Conservation (phyloP, 1,284 basidiomycete species). For the Tilletia caries region DNA sequence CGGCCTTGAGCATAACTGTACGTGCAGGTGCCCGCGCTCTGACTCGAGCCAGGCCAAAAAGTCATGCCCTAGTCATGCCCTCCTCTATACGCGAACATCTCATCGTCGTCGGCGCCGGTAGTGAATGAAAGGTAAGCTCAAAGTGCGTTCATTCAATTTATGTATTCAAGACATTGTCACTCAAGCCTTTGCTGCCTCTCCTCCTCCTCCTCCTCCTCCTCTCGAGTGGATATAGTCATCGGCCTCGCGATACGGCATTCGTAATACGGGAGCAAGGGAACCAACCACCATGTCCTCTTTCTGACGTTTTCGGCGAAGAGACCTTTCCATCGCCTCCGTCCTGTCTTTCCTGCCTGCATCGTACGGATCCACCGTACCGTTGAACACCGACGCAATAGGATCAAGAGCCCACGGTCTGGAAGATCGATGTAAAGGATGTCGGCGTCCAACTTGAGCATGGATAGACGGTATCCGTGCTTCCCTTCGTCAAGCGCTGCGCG, state of each 20-base stretch:
- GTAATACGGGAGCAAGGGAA: slow-evolving; percentile 57
- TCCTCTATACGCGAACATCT: slow-evolving; percentile 12
- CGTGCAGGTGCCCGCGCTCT: too few species aligned
- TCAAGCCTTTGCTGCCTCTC: background rate
- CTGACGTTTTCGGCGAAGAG: slow-evolving; percentile 28
- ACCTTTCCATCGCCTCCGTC: slow-evolving; percentile 27
- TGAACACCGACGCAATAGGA: slow-evolving; percentile 54
- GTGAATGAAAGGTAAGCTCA: slow-evolving; percentile 17
- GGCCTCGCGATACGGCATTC: slow-evolving; percentile 57
- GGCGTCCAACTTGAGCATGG: slow-evolving; percentile 80
- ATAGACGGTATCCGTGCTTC: slow-evolving; percentile 75
- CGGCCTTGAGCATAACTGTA: too few species aligned
- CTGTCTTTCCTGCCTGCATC: background rate
- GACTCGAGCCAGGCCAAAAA: background rate
- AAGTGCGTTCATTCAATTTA: background rate
- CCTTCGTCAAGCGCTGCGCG: slow-evolving; percentile 55
- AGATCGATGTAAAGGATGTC: slow-evolving; percentile 63
- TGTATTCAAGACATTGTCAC: background rate
- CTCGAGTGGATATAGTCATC: slow-evolving; percentile 50
- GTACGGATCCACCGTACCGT: background rate
- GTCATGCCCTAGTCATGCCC: background rate
- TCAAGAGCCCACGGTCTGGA: slow-evolving; percentile 44
- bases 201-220: too few species aligned
- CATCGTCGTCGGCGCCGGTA: slow-evolving; percentile 38
- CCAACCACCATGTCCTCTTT: slow-evolving; percentile 62